phyloP scores from a whole-genome alignment of 1,284 basidiomycete genomes.

The Albatrellus sp. region DNA sequence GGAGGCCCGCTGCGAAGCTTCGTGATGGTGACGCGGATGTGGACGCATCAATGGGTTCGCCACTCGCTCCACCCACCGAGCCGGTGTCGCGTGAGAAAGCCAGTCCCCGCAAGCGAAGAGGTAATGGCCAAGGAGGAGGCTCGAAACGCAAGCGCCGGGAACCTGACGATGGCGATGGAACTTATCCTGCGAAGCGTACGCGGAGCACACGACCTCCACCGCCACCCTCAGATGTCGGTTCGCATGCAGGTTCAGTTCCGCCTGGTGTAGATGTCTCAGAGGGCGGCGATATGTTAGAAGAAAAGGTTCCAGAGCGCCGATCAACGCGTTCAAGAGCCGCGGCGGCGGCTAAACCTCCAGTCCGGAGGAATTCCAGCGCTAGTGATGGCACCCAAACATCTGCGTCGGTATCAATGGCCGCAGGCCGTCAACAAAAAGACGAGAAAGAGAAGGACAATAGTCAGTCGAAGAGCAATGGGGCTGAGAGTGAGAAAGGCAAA shows the following conservation, averaged over 20 bases:
- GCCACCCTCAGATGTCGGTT: slow-evolving; percentile 10
- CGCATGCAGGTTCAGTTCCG: slow-evolving; percentile 7
- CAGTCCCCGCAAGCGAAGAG: slow-evolving; percentile 23
- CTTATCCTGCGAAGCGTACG: slow-evolving; percentile 59
- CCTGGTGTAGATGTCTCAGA: slow-evolving; percentile 12
- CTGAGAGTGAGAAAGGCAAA: no score
- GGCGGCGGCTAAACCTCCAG: slow-evolving; percentile 10
- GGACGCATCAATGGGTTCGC: slow-evolving; percentile 9
- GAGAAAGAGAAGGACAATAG: slow-evolving; percentile 5
- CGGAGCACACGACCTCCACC: slow-evolving; percentile 32
- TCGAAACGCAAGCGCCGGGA: slow-evolving; percentile 48
- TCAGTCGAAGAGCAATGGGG: no score
- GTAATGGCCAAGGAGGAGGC: slow-evolving; percentile 23
- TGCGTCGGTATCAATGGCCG: slow-evolving; percentile 19
- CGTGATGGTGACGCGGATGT: slow-evolving; percentile 31
- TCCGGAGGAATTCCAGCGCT: slow-evolving; percentile 18
- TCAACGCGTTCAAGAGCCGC: slow-evolving; percentile 17
- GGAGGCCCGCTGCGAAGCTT: slow-evolving; percentile 38
- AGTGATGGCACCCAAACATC: slow-evolving; percentile 21
- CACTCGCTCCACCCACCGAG: slow-evolving; percentile 5
- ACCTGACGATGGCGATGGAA: slow-evolving; percentile 47
- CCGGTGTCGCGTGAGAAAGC: slow-evolving; percentile 6
- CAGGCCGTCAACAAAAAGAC: slow-evolving; percentile 8
- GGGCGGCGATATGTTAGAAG: slow-evolving; percentile 14
- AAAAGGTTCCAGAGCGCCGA: slow-evolving; percentile 16